Conservation (phyloP, 2,329 filamentous ascomycete species). For the Thelonectria blattea region DNA sequence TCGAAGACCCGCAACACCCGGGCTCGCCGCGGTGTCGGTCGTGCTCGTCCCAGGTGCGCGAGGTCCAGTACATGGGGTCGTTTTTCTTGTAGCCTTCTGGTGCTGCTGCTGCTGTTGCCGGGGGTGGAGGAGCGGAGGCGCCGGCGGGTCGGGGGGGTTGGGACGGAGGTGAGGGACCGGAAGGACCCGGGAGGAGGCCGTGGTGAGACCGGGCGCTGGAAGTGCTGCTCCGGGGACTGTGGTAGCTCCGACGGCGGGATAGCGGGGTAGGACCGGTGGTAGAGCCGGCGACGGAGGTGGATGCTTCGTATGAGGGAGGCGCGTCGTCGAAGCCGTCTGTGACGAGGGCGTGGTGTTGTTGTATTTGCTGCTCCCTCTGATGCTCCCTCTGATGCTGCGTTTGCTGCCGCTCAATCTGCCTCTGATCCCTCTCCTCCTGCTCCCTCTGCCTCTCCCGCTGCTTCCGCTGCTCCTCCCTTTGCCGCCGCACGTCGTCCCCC, state of each 20-base stretch:
- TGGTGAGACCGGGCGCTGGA: constrained; percentile 12
- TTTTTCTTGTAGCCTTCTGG: constrained; percentile 8
- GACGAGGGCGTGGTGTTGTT: not conserved
- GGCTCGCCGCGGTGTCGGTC: not conserved
- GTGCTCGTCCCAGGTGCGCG: constrained; percentile 5
- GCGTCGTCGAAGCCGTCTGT: constrained; percentile 11
- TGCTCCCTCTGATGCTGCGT: no score
- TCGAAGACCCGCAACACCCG: constrained; percentile 20
- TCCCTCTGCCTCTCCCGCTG: no score
- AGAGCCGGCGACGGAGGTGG: constrained; percentile 1
- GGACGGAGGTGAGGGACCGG: not conserved
- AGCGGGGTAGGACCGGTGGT: not conserved
- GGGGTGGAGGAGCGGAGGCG: no score
- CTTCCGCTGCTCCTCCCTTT: no score
- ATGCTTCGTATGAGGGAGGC: constrained; percentile 19
- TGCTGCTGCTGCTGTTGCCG: no score
- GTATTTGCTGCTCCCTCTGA: not conserved
- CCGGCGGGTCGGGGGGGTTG: not conserved
- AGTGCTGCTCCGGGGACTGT: constrained; percentile 7
- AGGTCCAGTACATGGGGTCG: constrained; percentile 15
- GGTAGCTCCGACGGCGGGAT: not conserved
- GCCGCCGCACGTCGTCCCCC: not conserved
- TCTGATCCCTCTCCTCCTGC: no score
- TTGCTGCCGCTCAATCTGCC: no score
- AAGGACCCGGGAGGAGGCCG: not conserved